Base-by-base conservation (phyloP, 805 yeast genomes). In the Nakazawaea holstii region DNA sequence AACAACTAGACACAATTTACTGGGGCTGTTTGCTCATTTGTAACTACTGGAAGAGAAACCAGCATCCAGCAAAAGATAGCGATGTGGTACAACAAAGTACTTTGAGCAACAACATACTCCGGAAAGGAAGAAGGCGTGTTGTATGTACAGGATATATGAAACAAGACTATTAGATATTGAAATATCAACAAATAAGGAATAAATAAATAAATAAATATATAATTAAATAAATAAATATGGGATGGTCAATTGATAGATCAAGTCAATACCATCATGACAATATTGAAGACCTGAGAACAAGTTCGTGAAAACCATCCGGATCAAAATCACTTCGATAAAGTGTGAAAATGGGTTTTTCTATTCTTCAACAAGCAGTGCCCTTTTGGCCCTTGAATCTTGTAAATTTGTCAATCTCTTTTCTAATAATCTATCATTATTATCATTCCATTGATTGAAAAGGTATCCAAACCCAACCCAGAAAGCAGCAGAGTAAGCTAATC, bases 391-490 rank as follows among this genome's bases (percentile, higher is more conserved):
- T 28, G 69, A 60, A 38, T 64, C 67, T 35, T 65, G 57, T 40
- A 73, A 58, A 32, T 65, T 63, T 17, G 59, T 55, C 30, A 70
- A 55, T 55, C 76, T 64, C 35, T 55, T 52, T 14, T 69, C 72
- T 30, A 71, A 54, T 30, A 72, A 53, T 29, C 54, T 53, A 46
- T 71, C 70, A 50, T 70, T 71, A 13, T 58, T 57, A 28, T 69
- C 73, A 38, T 62, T 68, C 62, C 70, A 59, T 37, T 58, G 47
- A 50, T 68, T 64, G 53, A 68, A 70, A 3, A 51, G 52, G 49
- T 70, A 70, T 0, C 77, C 77, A 30, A 71, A 45, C 1, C 65
- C 73, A 4, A 68, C 64, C 70, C 76, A 71, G 49, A 68, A 59
- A 6, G 65, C 73, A n/a, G 70, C 76, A 14, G 76, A 71, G 48